Conservation (phyloP, 352 stramenopile species). For the Phytopythium aichiense region DNA sequence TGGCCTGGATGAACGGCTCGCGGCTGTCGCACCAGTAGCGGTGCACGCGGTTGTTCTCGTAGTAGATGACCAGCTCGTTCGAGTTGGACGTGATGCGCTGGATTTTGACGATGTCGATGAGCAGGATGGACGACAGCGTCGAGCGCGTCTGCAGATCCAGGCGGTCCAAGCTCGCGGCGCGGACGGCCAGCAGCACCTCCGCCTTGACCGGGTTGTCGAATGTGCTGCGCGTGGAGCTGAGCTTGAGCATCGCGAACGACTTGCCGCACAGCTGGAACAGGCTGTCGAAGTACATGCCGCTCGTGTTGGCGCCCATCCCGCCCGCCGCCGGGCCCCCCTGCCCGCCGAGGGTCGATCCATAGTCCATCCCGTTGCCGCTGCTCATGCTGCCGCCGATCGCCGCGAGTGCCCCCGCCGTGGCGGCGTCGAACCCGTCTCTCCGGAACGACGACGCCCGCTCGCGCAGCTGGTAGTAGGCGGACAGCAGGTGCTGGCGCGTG, state of each 20-base stretch:
- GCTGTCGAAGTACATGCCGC: slow-evolving; percentile 85
- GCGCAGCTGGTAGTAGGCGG: slow-evolving; percentile 80
- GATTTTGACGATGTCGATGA: slow-evolving; percentile 89
- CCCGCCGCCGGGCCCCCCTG: neutral
- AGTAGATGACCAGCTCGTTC: slow-evolving; percentile 81
- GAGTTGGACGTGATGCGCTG: slow-evolving; percentile 82
- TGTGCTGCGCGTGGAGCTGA: slow-evolving; percentile 74
- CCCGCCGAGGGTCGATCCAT: slow-evolving; percentile 6
- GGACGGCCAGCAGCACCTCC: slow-evolving; percentile 69
- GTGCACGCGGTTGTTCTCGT: slow-evolving; percentile 82
- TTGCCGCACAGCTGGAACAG: slow-evolving; percentile 84
- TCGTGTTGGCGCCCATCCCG: slow-evolving; percentile 17
- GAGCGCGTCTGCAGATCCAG: slow-evolving; percentile 58
- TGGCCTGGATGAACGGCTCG: slow-evolving; percentile 83
- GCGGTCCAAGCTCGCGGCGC: slow-evolving; percentile 71
- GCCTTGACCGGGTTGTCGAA: slow-evolving; percentile 64
- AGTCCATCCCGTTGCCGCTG: slow-evolving; percentile 22
- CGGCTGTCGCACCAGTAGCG: slow-evolving; percentile 86
- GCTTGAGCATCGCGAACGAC: slow-evolving; percentile 82
- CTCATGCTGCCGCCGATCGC: slow-evolving; percentile 34
- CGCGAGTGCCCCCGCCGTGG: slow-evolving; percentile 36
- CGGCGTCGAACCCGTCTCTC: slow-evolving; percentile 49
- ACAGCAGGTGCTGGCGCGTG: slow-evolving; percentile 79
- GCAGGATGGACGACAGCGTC: slow-evolving; percentile 75
- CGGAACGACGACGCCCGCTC: slow-evolving; percentile 74